Conservation (phyloP, 2,329 filamentous ascomycete genomes). For the Ophiostoma ips region DNA sequence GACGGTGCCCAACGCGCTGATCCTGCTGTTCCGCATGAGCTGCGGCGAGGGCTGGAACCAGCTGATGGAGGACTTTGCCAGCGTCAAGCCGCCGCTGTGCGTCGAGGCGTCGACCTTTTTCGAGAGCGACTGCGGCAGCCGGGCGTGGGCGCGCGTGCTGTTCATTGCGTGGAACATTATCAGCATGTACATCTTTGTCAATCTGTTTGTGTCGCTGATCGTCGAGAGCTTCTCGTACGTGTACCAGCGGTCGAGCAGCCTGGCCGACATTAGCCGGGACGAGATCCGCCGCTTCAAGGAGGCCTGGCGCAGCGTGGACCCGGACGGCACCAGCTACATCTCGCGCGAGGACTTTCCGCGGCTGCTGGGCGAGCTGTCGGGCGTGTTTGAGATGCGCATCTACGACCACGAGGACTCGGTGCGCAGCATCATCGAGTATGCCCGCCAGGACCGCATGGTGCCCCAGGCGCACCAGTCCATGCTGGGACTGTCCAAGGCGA, state of each 20-base stretch:
- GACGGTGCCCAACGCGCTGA: constrained; percentile 83
- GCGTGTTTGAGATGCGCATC: constrained; percentile 93
- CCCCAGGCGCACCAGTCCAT: constrained; percentile 33
- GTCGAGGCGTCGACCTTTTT: constrained; percentile 61
- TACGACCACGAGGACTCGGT: constrained; percentile 87
- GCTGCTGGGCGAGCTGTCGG: constrained; percentile 80
- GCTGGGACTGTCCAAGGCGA: constrained; percentile 37
- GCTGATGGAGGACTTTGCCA: constrained; percentile 90
- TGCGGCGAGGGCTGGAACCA: constrained; percentile 93
- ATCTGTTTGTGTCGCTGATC: constrained; percentile 93
- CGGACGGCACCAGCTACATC: constrained; percentile 82
- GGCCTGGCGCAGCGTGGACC: constrained; percentile 92
- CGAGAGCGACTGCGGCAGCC: constrained; percentile 83
- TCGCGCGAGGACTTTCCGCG: constrained; percentile 79
- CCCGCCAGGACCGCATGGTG: constrained; percentile 41
- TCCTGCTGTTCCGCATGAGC: constrained; percentile 85
- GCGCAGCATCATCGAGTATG: constrained; percentile 71
- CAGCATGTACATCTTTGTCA: constrained; percentile 99
- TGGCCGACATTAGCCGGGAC: constrained; percentile 78
- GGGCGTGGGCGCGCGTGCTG: constrained; percentile 71
- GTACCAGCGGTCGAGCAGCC: constrained; percentile 89
- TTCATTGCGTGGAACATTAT: constrained; percentile 98
- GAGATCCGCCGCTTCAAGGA: constrained; percentile 96
- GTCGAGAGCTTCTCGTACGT: constrained; percentile 99
- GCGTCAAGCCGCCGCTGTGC: constrained; percentile 66